Percentiles rank a stretch among this genome's conserved stretches.
Evolutionary conservation across 371 early-diverging fungal genomes (phyloP).

Genomic region (Saksenaea oblongispora): DNA sequence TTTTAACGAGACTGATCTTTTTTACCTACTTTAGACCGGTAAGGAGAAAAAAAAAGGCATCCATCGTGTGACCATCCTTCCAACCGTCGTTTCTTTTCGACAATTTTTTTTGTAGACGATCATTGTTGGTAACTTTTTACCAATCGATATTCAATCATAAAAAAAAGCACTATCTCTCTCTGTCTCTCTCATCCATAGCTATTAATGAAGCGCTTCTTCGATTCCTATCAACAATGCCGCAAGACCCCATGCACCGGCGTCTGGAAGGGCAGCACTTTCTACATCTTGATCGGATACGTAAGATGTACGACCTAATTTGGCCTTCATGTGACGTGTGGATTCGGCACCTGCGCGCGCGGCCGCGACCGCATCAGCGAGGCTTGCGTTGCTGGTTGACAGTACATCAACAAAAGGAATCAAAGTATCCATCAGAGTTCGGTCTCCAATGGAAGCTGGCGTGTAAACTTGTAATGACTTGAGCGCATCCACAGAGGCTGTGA

Average conservation of each 20-base stretch:
- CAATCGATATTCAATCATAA: slow-evolving; percentile 51
- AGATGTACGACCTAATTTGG: slow-evolving; percentile 72
- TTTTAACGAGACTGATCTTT: background rate
- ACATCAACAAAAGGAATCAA: slow-evolving; percentile 68
- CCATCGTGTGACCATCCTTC: background rate
- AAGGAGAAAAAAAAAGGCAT: slow-evolving; percentile 2
- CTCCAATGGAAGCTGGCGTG: slow-evolving; percentile 74
- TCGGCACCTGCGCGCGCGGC: slow-evolving; percentile 62
- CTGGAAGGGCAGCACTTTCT: slow-evolving; percentile 48
- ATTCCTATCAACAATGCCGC: slow-evolving; percentile 60
- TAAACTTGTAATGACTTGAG: slow-evolving; percentile 65
- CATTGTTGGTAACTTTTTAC: slow-evolving; percentile 84
- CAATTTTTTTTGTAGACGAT: slow-evolving; percentile 36
- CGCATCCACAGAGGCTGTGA: slow-evolving; percentile 46
- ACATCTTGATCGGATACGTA: slow-evolving; percentile 63
- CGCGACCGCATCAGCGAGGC: slow-evolving; percentile 45
- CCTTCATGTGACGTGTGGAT: slow-evolving; percentile 56
- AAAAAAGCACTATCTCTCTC: background rate
- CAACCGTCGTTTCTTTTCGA: background rate
- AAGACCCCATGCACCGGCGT: slow-evolving; percentile 74
- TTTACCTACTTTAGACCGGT: slow-evolving; percentile 23
- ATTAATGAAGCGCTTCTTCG: background rate
- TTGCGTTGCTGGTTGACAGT: slow-evolving; percentile 31
- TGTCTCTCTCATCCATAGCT: background rate
- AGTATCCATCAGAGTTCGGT: slow-evolving; percentile 81